A percentile compares a stretch with the other conserved stretches of the same genome.
Evolutionary conservation across 345 rosid genomes (phyloP).

Genomic region (Trapa bicornis): DNA sequence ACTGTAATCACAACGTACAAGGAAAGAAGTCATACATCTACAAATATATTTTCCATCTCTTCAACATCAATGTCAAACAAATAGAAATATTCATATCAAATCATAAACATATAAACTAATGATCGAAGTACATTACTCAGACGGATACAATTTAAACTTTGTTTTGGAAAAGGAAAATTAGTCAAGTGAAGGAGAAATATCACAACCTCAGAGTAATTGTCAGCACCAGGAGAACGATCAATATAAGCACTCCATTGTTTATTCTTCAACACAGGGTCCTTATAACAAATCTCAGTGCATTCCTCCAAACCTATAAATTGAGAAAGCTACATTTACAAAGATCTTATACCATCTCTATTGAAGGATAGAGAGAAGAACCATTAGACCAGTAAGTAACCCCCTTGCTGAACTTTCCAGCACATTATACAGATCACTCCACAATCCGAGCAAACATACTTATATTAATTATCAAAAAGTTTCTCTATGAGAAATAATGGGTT

Average conservation of each 20-base stretch:
- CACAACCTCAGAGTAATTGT: conserved; percentile 59
- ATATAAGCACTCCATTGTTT: conserved; percentile 81
- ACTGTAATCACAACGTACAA: neutral
- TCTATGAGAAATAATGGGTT: neutral
- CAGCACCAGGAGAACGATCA: conserved; percentile 89
- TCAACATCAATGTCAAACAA: neutral
- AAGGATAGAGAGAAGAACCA: neutral
- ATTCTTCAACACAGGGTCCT: conserved; percentile 95
- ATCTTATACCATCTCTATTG: neutral
- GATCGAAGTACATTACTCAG: neutral
- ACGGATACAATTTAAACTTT: neutral
- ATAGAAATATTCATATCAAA: no score
- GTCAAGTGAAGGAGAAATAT: neutral
- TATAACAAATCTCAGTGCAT: conserved; percentile 82
- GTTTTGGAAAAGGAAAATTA: neutral
- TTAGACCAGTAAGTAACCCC: neutral
- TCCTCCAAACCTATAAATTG: conserved; percentile 48
- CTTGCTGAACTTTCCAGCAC: neutral
- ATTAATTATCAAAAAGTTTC: neutral
- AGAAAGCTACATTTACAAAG: conserved; percentile 8
- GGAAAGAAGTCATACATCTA: neutral
- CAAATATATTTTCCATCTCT: neutral
- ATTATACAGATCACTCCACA: neutral
- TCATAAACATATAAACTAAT: neutral
- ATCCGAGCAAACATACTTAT: neutral